phyloP scores from a whole-genome alignment of 768 basidiomycete genomes.

The Termitomyces sp. region DNA sequence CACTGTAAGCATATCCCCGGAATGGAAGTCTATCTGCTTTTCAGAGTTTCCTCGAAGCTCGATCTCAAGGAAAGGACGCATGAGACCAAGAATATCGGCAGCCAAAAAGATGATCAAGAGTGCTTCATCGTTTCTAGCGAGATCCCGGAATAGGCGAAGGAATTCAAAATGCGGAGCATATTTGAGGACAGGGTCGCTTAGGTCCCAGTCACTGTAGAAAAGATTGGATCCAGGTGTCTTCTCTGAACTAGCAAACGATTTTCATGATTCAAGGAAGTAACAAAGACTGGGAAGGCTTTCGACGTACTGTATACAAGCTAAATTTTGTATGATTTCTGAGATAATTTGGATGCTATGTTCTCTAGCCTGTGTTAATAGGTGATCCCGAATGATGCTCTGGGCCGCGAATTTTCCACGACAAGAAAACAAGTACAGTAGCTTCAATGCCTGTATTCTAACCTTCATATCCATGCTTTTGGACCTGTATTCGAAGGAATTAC shows the following conservation, averaged over 20 bases:
- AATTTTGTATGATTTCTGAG: background rate
- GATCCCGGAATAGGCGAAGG: background rate
- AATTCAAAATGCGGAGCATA: background rate
- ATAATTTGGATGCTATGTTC: background rate
- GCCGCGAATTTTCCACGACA: background rate
- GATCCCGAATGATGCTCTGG: background rate
- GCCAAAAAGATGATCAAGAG: slow-evolving; percentile 1
- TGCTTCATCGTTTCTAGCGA: background rate
- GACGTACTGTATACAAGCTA: slow-evolving; percentile 2
- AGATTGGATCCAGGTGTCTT: background rate
- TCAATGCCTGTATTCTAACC: background rate
- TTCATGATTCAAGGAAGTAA: background rate
- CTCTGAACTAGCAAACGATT: background rate
- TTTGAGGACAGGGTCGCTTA: background rate
- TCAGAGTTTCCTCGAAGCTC: background rate
- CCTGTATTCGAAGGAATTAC: no score
- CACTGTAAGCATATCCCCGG: slow-evolving; percentile 1
- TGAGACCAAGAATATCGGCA: slow-evolving; percentile 9
- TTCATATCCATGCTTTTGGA: slow-evolving; percentile 1
- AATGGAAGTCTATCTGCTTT: slow-evolving; percentile 2
- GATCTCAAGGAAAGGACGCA: slow-evolving; percentile 6
- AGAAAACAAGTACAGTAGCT: background rate
- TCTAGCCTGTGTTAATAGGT: background rate
- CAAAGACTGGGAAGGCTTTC: background rate
- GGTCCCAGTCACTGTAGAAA: background rate